phyloP scores from a whole-genome alignment of 768 basidiomycete genomes.

The Russula dissimulans region DNA sequence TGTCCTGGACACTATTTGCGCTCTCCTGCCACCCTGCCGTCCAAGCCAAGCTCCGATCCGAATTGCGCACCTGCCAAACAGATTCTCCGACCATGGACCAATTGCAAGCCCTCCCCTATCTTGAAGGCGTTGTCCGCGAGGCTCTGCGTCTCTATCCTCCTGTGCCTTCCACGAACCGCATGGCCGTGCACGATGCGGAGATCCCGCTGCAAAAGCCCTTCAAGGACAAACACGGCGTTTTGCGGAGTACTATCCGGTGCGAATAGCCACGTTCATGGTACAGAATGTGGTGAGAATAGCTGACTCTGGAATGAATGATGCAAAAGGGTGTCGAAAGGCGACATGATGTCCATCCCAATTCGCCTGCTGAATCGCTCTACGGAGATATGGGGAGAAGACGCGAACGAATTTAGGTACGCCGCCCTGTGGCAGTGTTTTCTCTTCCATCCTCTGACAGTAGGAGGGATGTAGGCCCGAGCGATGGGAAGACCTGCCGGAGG shows the following conservation, averaged over 20 bases:
- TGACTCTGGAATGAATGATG: background rate
- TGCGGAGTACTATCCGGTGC: slow-evolving; percentile 14
- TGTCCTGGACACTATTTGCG: slow-evolving; percentile 30
- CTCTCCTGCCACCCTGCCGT: slow-evolving; percentile 25
- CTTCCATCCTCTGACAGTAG: background rate
- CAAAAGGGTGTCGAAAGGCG: slow-evolving; percentile 15
- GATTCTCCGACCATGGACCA: slow-evolving; percentile 25
- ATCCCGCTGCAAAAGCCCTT: slow-evolving; percentile 25
- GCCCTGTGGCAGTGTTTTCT: background rate
- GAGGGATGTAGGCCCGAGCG: slow-evolving; percentile 14
- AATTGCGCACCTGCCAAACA: slow-evolving; percentile 22
- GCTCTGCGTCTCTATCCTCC: slow-evolving; percentile 24
- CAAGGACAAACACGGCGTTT: slow-evolving; percentile 17
- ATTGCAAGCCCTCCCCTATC: slow-evolving; percentile 25
- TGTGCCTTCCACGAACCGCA: slow-evolving; percentile 21
- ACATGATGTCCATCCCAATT: slow-evolving; percentile 22
- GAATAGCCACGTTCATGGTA: background rate
- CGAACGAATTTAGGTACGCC: slow-evolving; percentile 23
- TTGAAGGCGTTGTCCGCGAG: slow-evolving; percentile 28
- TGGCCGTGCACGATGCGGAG: slow-evolving; percentile 23
- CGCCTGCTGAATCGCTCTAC: slow-evolving; percentile 22
- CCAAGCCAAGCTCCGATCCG: slow-evolving; percentile 29
- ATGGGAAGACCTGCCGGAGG: slow-evolving; percentile 16
- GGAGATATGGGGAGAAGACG: slow-evolving; percentile 29
- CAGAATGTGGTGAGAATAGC: background rate